These are phyloP conservation scores for Huntiella moniliformis DNA, from an alignment of 2,329 filamentous ascomycete species.

Conservation along the genomic window DNA sequence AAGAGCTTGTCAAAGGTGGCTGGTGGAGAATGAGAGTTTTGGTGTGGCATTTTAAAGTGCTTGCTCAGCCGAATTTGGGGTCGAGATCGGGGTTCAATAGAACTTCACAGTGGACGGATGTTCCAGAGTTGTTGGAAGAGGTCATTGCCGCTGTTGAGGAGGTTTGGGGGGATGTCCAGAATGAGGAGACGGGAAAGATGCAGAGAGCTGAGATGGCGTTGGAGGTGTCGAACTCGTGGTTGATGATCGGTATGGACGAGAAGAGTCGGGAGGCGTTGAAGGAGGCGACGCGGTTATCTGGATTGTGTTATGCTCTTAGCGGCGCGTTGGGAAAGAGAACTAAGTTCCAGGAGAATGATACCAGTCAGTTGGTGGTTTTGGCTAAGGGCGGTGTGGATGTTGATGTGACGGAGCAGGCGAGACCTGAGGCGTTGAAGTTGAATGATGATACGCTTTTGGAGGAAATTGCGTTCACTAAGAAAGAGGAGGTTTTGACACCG, in stretches of 20 bases:
- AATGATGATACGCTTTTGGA: conserved; percentile 92
- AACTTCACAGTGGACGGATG: conserved; percentile 38
- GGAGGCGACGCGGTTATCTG: conserved; percentile 44
- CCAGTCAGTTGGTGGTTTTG: conserved; percentile 78
- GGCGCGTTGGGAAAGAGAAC: conserved; percentile 76
- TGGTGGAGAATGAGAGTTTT: conserved; percentile 56
- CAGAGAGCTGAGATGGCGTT: conserved; percentile 54
- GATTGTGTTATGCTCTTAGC: conserved; percentile 65
- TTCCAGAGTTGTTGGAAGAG: conserved; percentile 33
- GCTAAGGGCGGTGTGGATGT: conserved; percentile 45
- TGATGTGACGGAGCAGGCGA: conserved; percentile 15
- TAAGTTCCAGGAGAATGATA: conserved; percentile 58
- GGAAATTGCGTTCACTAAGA: conserved; percentile 57
- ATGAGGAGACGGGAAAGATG: conserved; percentile 21
- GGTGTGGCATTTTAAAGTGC: conserved; percentile 46
- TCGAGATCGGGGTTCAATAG: conserved; percentile 36
- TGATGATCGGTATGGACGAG: conserved; percentile 63
- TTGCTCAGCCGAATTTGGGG: conserved; percentile 36
- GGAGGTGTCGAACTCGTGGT: conserved; percentile 67
- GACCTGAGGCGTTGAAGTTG: conserved; percentile 53
- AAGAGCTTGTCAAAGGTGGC: conserved; percentile 17
- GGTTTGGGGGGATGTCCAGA: conserved; percentile 23
- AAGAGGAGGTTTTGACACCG: conserved; percentile 39
- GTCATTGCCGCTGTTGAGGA: conserved; percentile 26
- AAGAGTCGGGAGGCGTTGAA: conserved; percentile 55